A percentile compares a stretch with the other conserved stretches of the same genome.
Conservation (phyloP, 306 rosid genomes). For the Dryas octopetala region DNA sequence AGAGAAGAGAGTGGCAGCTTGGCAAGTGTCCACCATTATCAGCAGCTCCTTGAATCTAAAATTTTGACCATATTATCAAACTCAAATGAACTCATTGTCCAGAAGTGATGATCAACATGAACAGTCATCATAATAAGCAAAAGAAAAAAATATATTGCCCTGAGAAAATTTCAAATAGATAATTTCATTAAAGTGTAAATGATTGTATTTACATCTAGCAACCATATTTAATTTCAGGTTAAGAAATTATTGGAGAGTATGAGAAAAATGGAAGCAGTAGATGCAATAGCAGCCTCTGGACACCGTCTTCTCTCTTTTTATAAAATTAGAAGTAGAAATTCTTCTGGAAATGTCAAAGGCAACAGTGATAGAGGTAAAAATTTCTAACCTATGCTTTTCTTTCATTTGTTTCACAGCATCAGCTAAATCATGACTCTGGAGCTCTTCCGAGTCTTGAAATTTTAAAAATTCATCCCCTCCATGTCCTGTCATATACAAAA, state of each 20-base stretch:
- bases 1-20: slow-evolving; percentile 92
- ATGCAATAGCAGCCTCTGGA: not conserved
- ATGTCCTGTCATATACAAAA: slow-evolving; percentile 95
- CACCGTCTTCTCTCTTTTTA: not conserved
- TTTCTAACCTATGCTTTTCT: slow-evolving; percentile 76
- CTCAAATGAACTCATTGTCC: slow-evolving; percentile 28
- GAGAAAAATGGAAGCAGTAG: no score
- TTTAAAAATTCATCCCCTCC: slow-evolving; percentile 98
- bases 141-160: not conserved
- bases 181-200: not conserved
- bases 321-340: not conserved
- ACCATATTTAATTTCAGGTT: no score
- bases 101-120: not conserved
- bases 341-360: not conserved
- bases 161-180: not conserved
- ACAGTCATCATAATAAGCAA: not conserved
- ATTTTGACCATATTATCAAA: slow-evolving; percentile 18
- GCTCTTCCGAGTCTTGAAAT: slow-evolving; percentile 97
- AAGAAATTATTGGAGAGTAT: no score
- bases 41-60: slow-evolving; percentile 96
- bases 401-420: slow-evolving; percentile 98
- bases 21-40: slow-evolving; percentile 98
- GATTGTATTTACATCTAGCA: not conserved
- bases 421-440: slow-evolving; percentile 98
- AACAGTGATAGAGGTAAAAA: slow-evolving; percentile 7